These are phyloP conservation scores for Aspergillus floridensis DNA, from an alignment of 2,329 filamentous ascomycete species.

Conservation along the genomic window DNA sequence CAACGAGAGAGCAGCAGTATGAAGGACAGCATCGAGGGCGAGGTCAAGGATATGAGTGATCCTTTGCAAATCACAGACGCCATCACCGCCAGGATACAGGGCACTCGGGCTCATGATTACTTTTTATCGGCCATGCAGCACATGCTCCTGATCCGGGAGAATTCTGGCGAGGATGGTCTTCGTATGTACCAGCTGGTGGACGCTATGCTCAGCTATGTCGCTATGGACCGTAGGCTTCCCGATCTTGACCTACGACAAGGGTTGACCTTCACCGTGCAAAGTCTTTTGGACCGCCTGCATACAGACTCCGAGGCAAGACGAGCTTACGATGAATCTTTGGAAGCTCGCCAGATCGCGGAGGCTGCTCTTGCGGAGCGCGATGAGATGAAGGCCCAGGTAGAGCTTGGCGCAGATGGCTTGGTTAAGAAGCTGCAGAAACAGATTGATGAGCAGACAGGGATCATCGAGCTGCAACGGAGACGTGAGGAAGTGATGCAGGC, in stretches of 20 bases:
- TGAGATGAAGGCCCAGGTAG: conserved; percentile 85
- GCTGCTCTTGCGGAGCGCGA: conserved; percentile 94
- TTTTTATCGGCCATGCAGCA: conserved; percentile 95
- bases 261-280: conserved; percentile 96
- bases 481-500: conserved; percentile 86
- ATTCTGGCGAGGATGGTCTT: conserved; percentile 84
- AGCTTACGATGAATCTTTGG: conserved; percentile 85
- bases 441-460: conserved; percentile 84
- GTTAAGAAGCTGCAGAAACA: conserved; percentile 91
- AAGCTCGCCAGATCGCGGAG: conserved; percentile 89
- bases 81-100: conserved; percentile 79
- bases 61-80: conserved; percentile 91
- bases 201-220: conserved; percentile 98
- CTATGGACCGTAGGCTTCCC: conserved; percentile 91
- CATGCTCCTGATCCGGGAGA: conserved; percentile 85
- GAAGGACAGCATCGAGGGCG: conserved; percentile 80
- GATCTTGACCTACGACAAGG: conserved; percentile 98
- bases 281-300: conserved; percentile 88
- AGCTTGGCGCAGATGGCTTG: conserved; percentile 87
- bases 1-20: conserved; percentile 88
- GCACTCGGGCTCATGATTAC: conserved; percentile 87
- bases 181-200: conserved; percentile 98
- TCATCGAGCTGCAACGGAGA: conserved; percentile 83
- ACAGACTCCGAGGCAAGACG: conserved; percentile 93
- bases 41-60: conserved; percentile 88